phyloP scores from a whole-genome alignment of 176 grass and related monocot species.

The Ananas comosus region DNA sequence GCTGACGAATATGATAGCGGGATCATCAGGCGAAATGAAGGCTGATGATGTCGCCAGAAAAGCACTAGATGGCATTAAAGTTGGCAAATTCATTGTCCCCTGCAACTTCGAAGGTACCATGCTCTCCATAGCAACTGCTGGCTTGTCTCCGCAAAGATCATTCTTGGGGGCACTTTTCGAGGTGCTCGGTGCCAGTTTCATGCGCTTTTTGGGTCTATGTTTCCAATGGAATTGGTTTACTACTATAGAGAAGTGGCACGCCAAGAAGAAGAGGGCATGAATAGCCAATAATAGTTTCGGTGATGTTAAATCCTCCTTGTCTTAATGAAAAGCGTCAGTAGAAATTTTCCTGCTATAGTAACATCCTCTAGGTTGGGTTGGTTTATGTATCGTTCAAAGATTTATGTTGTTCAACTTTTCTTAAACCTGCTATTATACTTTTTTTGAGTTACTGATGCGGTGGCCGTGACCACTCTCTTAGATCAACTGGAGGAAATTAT shows the following conservation, averaged over 20 bases:
- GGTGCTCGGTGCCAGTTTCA: constrained; percentile 57
- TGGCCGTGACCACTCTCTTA: too few species aligned
- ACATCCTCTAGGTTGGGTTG: too few species aligned
- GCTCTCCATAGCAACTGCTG: constrained; percentile 76
- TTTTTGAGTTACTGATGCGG: too few species aligned
- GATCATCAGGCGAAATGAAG: constrained; percentile 72
- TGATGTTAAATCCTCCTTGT: too few species aligned
- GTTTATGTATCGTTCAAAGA: too few species aligned
- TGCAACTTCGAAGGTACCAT: constrained; percentile 87
- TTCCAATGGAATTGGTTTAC: constrained; percentile 92
- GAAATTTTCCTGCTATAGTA: too few species aligned
- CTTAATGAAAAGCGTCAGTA: too few species aligned
- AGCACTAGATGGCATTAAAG: constrained; percentile 74
- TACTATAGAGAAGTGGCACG: constrained; percentile 52
- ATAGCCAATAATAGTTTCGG: too few species aligned
- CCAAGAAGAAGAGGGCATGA: constrained; percentile 35
- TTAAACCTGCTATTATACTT: too few species aligned
- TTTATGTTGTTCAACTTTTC: too few species aligned
- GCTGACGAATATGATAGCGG: constrained; percentile 68
- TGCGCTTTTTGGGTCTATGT: constrained; percentile 58
- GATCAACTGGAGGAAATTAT: too few species aligned
- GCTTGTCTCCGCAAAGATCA: constrained; percentile 81
- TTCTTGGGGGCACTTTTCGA: constrained; percentile 42
- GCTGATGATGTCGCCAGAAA: constrained; percentile 70
- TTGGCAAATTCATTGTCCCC: constrained; percentile 59